Evolutionary conservation across 2,329 filamentous ascomycete species (phyloP).

Genomic region (Ophiosphaerella korrae): DNA sequence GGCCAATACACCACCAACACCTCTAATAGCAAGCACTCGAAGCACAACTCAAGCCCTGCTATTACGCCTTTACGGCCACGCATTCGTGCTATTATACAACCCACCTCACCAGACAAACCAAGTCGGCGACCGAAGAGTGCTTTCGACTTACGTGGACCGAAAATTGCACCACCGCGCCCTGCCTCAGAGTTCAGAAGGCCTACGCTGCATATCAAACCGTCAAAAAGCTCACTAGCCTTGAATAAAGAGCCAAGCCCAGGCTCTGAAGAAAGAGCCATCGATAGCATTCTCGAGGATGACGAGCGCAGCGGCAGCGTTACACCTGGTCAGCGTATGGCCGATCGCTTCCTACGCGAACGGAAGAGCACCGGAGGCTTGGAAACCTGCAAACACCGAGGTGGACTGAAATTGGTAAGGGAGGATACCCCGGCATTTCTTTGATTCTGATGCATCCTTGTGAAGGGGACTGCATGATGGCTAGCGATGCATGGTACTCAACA

Average conservation of each 20-base stretch:
- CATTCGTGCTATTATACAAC: slow-evolving; percentile 20
- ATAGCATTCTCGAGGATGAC: slow-evolving; percentile 11
- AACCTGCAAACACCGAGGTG: slow-evolving; percentile 7
- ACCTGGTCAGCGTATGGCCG: slow-evolving; percentile 39
- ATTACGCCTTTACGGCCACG: slow-evolving; percentile 15
- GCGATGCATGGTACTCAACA: too few relatives aligned
- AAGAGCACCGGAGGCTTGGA: slow-evolving; percentile 14
- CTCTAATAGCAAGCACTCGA: slow-evolving; percentile 1
- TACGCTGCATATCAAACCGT: slow-evolving; percentile 6
- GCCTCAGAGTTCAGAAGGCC: slow-evolving; percentile 11
- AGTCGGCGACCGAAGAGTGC: slow-evolving; percentile 37
- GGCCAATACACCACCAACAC: slow-evolving; percentile 19
- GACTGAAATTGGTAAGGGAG: slow-evolving; percentile 17
- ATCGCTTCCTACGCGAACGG: slow-evolving; percentile 32
- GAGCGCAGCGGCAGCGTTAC: slow-evolving; percentile 24
- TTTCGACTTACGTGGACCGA: slow-evolving; percentile 34
- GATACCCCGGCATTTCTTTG: slow-evolving; percentile 32
- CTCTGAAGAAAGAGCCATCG: slow-evolving; percentile 13
- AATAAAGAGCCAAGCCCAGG: slow-evolving; percentile 21
- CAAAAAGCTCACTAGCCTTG: slow-evolving; percentile 20
- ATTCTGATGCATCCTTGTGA: neutral
- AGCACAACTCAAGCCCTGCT: slow-evolving; percentile 5
- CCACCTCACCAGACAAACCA: slow-evolving; percentile 27
- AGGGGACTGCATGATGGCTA: too few relatives aligned
- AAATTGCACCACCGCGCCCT: slow-evolving; percentile 1